phyloP scores from a whole-genome alignment of 306 rosid genomes.

The Mimosa bimucronata region DNA sequence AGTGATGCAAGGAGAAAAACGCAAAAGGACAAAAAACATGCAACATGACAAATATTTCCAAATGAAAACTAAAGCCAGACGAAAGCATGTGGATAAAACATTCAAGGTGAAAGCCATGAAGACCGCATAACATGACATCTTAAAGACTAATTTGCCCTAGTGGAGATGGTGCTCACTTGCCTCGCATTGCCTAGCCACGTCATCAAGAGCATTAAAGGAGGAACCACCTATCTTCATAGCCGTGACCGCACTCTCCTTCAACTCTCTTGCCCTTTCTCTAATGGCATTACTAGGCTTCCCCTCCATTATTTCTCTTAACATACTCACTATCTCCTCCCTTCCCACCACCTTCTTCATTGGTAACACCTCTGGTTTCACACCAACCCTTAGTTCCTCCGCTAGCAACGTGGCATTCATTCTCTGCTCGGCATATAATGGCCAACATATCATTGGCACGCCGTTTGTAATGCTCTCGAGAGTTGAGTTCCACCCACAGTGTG shows the following conservation, averaged over 20 bases:
- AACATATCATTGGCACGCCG: slow-evolving; percentile 56
- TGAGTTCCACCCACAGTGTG: slow-evolving; percentile 67
- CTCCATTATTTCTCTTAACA: slow-evolving; percentile 42
- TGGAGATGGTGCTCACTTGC: background rate
- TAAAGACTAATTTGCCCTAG: background rate
- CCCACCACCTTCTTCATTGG: slow-evolving; percentile 44
- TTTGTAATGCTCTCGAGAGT: slow-evolving; percentile 51
- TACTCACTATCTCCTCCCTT: slow-evolving; percentile 45
- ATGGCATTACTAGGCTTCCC: background rate
- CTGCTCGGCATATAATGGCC: slow-evolving; percentile 73
- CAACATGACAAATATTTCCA: too few species aligned
- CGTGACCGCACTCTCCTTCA: slow-evolving; percentile 30
- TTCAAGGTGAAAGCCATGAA: too few species aligned
- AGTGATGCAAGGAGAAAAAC: too few species aligned
- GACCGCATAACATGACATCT: too few species aligned
- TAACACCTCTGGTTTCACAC: slow-evolving; percentile 32
- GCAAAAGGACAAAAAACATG: too few species aligned
- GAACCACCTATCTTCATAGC: slow-evolving; percentile 39
- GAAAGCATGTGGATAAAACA: too few species aligned
- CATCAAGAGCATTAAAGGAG: slow-evolving; percentile 29
- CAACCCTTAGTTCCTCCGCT: slow-evolving; percentile 55
- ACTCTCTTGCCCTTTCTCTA: slow-evolving; percentile 34
- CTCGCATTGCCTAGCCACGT: background rate
- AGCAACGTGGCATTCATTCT: slow-evolving; percentile 53
- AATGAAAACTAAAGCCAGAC: too few species aligned